Conservation (phyloP, 257 asterid genomes). For the Solanum dulcamara region DNA sequence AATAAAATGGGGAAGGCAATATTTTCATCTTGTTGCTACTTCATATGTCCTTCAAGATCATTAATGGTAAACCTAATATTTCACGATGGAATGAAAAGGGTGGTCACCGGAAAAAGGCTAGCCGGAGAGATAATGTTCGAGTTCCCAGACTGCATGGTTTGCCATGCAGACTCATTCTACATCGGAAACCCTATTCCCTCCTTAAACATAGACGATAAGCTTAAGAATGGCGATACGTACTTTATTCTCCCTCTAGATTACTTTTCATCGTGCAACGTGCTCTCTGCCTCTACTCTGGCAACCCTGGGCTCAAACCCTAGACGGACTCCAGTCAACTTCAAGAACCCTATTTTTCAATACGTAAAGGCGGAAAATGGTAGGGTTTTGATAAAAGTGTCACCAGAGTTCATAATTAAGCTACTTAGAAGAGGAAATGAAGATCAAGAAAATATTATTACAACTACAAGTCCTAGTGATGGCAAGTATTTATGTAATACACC, state of each 20-base stretch:
- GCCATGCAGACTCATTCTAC: constrained; percentile 74
- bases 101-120: constrained; percentile 26
- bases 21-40: background rate
- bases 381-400: constrained; percentile 49
- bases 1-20: background rate
- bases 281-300: constrained; percentile 39
- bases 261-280: constrained; percentile 16
- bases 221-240: constrained; percentile 39
- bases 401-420: constrained; percentile 36
- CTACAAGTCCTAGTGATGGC: background rate
- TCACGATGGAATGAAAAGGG: constrained; percentile 35
- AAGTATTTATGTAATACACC: constrained; percentile 59
- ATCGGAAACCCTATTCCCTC: constrained; percentile 62
- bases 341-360: constrained; percentile 45
- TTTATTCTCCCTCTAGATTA: constrained; percentile 60
- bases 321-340: constrained; percentile 10
- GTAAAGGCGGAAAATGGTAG: constrained; percentile 48
- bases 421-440: background rate
- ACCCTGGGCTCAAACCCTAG: constrained; percentile 12
- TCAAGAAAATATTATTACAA: background rate
- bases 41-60: background rate
- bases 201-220: constrained; percentile 40
- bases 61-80: constrained; percentile 30
- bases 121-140: constrained; percentile 79
- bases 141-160: constrained; percentile 57